Percentiles rank a stretch among this genome's conserved stretches.
phyloP scores from a whole-genome alignment of 495 filamentous ascomycete species.

The Penicillium robsamsonii region DNA sequence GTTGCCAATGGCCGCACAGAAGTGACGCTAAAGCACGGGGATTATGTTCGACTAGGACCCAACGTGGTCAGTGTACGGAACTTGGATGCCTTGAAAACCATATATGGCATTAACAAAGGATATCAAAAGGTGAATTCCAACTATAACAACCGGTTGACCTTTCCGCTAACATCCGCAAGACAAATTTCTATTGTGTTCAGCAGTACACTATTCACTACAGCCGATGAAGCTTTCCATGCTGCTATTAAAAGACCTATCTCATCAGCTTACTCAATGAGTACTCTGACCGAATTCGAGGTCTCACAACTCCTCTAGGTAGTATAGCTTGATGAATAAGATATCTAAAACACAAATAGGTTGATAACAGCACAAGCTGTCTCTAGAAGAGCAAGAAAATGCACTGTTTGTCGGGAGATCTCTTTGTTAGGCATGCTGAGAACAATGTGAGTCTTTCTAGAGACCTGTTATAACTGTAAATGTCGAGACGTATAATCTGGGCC shows the following conservation, averaged over 20 bases:
- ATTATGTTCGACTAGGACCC: constrained; percentile 58
- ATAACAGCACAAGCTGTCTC: not conserved
- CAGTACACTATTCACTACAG: constrained; percentile 4
- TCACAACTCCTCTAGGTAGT: not conserved
- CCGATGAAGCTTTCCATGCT: not conserved
- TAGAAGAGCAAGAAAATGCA: not conserved
- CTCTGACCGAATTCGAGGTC: not conserved
- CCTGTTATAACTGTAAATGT: not conserved
- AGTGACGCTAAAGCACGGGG: constrained; percentile 42
- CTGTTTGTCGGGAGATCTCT: not conserved
- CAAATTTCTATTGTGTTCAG: constrained; percentile 30
- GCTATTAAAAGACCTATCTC: not conserved
- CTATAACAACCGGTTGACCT: not conserved
- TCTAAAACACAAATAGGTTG: not conserved
- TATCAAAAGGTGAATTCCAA: constrained; percentile 12
- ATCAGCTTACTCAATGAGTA: not conserved
- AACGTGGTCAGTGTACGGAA: constrained; percentile 53
- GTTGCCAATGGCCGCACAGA: not conserved
- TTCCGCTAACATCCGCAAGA: constrained; percentile 7
- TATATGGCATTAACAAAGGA: constrained; percentile 24
- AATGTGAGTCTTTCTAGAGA: not conserved
- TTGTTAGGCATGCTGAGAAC: not conserved
- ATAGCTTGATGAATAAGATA: not conserved
- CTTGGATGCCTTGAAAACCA: constrained; percentile 27
- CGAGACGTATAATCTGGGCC: not conserved